Evolutionary conservation across 345 rosid genomes (phyloP), one percentile per base, ranked within the genome.

Genomic region (Jatropha curcas): DNA sequence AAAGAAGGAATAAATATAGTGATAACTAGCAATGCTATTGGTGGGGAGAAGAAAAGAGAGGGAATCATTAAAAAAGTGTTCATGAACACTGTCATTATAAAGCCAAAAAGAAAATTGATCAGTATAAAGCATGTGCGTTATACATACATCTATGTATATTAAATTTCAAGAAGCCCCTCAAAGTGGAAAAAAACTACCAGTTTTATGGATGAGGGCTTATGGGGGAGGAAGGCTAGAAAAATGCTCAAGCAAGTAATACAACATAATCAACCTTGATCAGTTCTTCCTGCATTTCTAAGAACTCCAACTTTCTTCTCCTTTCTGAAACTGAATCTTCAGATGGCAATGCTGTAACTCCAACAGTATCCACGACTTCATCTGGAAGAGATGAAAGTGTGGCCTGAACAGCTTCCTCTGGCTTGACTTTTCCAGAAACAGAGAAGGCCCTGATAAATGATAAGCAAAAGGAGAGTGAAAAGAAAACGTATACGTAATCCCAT

Each of bases 331-430:
- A 86, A 88, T 92, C 97, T 80, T 92, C 98, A 65, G 97, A 92
- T 79, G 94, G 84, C 82, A 94, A 80, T 77, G 94, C 85, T 74
- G 97, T 94, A 68, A 88, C 94, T 56, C 89, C 88, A 74, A 94
- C 98, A 37, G 94, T 94, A 77, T 92, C 98, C 82, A 94, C 93
- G 56, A 94, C 96, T 84, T 94, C 98, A 78, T 92, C 98, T 4
- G 98, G 98, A 71, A 94, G 88, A 74, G 98, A 92, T 63, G 98
- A 94, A 53, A 94, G 90, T 16, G 97, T 94, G 58, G 97, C 98
- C 84, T 89, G 96, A 75, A 94, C 97, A 89, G 97, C 98, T 81
- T 94, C 98, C 85, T 92, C 97, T 34, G 97, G 98, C 81, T 84
- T 92, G 74, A 94, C 93, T 82, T 86, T 92, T 78, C 98, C 97